Percentiles rank a stretch among this genome's conserved stretches.
phyloP scores from a whole-genome alignment of 371 early-diverging fungal species.

The Haplosporangium sp. region DNA sequence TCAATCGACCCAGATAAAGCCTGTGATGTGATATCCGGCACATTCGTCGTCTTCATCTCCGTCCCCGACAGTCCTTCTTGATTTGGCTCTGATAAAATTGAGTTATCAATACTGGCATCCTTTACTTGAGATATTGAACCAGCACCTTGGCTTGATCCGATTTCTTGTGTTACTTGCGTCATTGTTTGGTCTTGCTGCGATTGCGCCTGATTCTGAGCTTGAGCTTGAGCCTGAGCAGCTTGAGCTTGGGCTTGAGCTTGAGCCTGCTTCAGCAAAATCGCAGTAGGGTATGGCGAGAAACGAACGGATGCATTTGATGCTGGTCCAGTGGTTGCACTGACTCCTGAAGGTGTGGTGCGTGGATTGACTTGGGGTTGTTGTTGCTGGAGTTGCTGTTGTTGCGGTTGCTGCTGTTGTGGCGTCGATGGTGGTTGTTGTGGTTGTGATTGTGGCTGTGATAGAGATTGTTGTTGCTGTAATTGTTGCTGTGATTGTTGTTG shows the following conservation, averaged over 20 bases:
- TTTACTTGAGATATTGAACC: conserved; percentile 5
- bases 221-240: conserved; percentile 16
- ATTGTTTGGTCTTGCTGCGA: conserved; percentile 2
- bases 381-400: conserved; percentile 18
- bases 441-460: conserved; percentile 18
- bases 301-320: conserved; percentile 32
- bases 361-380: conserved; percentile 19
- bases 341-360: conserved; percentile 19
- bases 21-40: not conserved
- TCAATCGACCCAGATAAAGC: not conserved
- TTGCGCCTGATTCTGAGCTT: conserved; percentile 16
- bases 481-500: conserved; percentile 11
- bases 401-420: conserved; percentile 12
- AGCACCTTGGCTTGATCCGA: not conserved
- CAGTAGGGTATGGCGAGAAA: conserved; percentile 44
- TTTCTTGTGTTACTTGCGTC: conserved; percentile 1
- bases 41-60: not conserved
- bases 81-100: conserved; percentile 1
- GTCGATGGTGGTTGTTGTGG: conserved; percentile 11
- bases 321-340: conserved; percentile 18
- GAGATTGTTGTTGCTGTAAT: conserved; percentile 18
- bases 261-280: conserved; percentile 43
- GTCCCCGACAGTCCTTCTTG: not conserved
- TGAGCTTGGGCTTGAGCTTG: conserved; percentile 43
- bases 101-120: not conserved